Evolutionary conservation across 179 eudicot species (phyloP), one percentile per base, ranked within the genome.

Genomic region (Beta macrorhiza): DNA sequence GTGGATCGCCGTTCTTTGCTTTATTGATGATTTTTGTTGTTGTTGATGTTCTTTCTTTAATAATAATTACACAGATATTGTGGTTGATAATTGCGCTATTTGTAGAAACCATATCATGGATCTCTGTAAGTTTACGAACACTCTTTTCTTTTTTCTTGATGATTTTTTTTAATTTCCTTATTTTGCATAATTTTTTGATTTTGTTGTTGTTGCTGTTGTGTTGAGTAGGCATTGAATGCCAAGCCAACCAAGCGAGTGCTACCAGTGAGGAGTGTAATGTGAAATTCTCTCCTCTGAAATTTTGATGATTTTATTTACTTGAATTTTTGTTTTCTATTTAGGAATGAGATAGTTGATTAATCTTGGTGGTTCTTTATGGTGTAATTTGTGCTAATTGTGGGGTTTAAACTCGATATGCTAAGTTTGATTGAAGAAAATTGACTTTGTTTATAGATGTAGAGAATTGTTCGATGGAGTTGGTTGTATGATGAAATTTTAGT

Each of bases 71-170:
- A 1, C 89, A 91, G 95, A 93, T 91, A 93, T 93, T 80, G 97
- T 93, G 32, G 97, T 93, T 17, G 97, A 93, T 80, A 93, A 93
- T 67, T 93, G 97, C 84, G 95, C 97, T 4, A 93, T 93, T 79
- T 93, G 97, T 82, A 87, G 97, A 85, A 93, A 93, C 77, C 97
- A 93, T 74, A 93, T 91, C 88, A 93, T 93, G 97, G 97, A 93
- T 90, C 97, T 91, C 45, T 93, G 97, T 93, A 61, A 88, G 97
- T 87, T 4, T 8, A 51, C 2, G 37, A 14, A 25, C 47, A 13
- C 4, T 25, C 53, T 22, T 65, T 8, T n/a, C n/a, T 29, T 17
- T 22, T 1, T 1, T 13, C 49, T 56, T 25, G 8, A 25, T 25
- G 25, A 25, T 25, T 25, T 25, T 25, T 25, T 25, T 25, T 25